Percentiles rank a stretch among this genome's conserved stretches.
Conservation (phyloP, 202 grass and related monocot species). For the Saccharum hybrid region DNA sequence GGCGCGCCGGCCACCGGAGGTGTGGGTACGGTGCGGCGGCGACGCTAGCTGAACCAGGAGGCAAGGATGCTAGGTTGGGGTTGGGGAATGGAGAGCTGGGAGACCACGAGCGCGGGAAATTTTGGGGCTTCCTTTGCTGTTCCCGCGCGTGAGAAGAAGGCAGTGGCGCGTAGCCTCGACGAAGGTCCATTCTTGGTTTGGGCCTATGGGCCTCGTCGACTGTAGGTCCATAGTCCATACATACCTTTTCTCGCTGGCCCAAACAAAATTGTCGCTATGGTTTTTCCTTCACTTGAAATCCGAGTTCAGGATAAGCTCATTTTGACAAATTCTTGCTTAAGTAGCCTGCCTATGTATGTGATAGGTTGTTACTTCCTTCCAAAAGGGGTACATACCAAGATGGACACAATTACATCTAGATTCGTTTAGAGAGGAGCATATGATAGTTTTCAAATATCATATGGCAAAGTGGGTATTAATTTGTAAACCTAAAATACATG, state of each 20-base stretch:
- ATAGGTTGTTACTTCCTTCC: too few species aligned
- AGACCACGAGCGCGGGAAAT: slow-evolving; percentile 30
- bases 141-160: slow-evolving; percentile 20
- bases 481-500: too few species aligned
- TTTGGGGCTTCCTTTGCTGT: not conserved
- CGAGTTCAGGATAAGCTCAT: too few species aligned
- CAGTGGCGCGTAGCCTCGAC: not conserved
- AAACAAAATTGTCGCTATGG: not conserved
- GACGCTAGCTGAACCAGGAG: slow-evolving; percentile 14
- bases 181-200: not conserved
- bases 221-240: not conserved
- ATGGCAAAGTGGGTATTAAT: too few species aligned
- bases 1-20: not conserved
- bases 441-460: too few species aligned
- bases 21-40: not conserved
- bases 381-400: too few species aligned
- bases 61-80: not conserved
- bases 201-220: not conserved
- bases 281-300: not conserved
- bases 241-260: not conserved
- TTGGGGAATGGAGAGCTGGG: not conserved
- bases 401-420: too few species aligned
- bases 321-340: too few species aligned
- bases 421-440: too few species aligned
- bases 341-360: too few species aligned